Evolutionary conservation across 108 stramenopile genomes (phyloP).

Genomic region (Nitzschia palea): DNA sequence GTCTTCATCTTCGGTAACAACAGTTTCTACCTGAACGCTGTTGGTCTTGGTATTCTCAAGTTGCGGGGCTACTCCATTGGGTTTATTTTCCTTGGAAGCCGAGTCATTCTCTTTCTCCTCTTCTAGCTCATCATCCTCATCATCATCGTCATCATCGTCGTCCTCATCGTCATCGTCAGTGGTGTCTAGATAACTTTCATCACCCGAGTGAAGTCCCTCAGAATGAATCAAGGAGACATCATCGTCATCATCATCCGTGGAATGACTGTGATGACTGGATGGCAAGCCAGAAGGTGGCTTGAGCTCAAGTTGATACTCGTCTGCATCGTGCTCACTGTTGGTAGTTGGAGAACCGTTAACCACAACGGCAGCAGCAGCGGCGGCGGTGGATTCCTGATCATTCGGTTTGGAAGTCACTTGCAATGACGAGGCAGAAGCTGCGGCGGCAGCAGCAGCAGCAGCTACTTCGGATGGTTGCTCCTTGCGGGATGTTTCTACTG

Average conservation of each 20-base stretch:
- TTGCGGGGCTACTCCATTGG: too few species aligned
- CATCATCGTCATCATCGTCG: neutral
- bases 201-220: conserved; percentile 11
- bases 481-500: conserved; percentile 3
- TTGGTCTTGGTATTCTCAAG: neutral
- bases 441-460: neutral
- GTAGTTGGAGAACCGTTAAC: too few species aligned
- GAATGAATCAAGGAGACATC: conserved; percentile 18
- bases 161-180: conserved; percentile 8
- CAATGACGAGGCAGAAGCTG: too few species aligned
- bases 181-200: conserved; percentile 6
- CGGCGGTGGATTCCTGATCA: too few species aligned
- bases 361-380: too few species aligned
- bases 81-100: too few species aligned
- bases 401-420: too few species aligned
- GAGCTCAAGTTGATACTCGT: neutral
- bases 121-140: neutral
- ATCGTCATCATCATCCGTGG: conserved; percentile 3
- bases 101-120: neutral
- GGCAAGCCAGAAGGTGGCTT: too few species aligned
- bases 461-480: conserved; percentile 1
- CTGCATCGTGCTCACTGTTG: neutral
- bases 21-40: neutral
- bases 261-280: neutral
- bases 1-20: neutral